phyloP scores from a whole-genome alignment of 106 monocot species.

The Posidonia australis region DNA sequence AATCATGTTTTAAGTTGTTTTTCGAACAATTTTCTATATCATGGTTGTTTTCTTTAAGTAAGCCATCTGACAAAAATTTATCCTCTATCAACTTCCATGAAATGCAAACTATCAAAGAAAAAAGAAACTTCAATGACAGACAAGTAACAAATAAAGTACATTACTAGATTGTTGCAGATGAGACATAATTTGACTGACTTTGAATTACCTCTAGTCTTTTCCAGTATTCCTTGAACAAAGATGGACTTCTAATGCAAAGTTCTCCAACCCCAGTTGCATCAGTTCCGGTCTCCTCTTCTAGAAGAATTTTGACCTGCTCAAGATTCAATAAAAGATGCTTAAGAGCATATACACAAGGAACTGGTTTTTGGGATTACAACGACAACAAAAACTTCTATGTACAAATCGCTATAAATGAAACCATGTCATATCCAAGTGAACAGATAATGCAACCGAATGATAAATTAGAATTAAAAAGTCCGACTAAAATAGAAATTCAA shows the following conservation, averaged over 20 bases:
- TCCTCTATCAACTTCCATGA: too few relatives aligned
- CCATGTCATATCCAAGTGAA: not conserved
- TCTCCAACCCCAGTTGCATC: slow-evolving; percentile 46
- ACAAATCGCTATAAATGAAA: not conserved
- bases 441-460: not conserved
- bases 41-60: not conserved
- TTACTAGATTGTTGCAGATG: not conserved
- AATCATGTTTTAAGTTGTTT: not conserved
- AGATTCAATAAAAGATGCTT: slow-evolving; percentile 1
- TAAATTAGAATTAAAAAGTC: not conserved
- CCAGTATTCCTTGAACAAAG: slow-evolving; percentile 97
- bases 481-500: not conserved
- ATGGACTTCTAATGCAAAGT: slow-evolving; percentile 93
- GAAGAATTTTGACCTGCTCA: slow-evolving; percentile 67
- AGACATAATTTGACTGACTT: not conserved
- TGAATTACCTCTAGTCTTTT: slow-evolving; percentile 64
- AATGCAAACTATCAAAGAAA: too few relatives aligned
- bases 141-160: not conserved
- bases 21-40: not conserved
- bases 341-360: not conserved
- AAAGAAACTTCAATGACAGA: too few relatives aligned
- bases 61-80: too few relatives aligned
- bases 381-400: too few relatives aligned
- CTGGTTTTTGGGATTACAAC: not conserved
- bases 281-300: slow-evolving; percentile 41